phyloP scores from a whole-genome alignment of 441 rosid genomes.

The Aleurites moluccanus region DNA sequence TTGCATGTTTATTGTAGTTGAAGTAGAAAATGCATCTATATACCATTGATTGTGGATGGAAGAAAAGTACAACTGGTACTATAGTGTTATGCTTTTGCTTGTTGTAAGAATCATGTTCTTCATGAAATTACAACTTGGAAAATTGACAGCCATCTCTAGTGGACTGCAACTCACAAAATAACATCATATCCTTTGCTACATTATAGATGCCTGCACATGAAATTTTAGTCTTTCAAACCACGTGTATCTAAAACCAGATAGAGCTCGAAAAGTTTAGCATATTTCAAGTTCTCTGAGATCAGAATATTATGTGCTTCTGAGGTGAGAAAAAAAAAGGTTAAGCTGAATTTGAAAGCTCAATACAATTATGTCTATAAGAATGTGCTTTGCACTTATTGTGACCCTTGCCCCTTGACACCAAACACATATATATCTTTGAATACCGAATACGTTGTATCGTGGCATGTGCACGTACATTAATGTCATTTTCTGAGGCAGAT shows the following conservation, averaged over 20 bases:
- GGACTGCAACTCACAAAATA: too few relatives aligned
- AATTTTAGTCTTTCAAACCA: background rate
- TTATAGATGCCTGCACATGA: too few relatives aligned
- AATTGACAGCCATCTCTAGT: too few relatives aligned
- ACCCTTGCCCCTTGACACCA: too few relatives aligned
- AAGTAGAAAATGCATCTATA: conserved; percentile 14
- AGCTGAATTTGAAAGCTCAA: background rate
- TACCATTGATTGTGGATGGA: conserved; percentile 1
- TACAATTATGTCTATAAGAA: background rate
- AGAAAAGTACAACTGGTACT: background rate
- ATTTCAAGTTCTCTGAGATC: background rate
- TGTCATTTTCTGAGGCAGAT: background rate
- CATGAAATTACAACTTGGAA: conserved; percentile 12
- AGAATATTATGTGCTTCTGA: background rate
- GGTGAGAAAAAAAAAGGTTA: background rate
- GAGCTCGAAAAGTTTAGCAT: background rate
- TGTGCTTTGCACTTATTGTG: background rate
- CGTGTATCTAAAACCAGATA: background rate
- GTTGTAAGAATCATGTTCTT: conserved; percentile 26
- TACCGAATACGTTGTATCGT: background rate
- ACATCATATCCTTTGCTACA: too few relatives aligned
- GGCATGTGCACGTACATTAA: background rate
- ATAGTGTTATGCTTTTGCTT: conserved; percentile 16
- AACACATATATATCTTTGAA: background rate
- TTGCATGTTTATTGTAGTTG: conserved; percentile 15